These are phyloP conservation scores for Pisolithus tinctorius DNA, from an alignment of 768 basidiomycete genomes.

Conservation along the genomic window DNA sequence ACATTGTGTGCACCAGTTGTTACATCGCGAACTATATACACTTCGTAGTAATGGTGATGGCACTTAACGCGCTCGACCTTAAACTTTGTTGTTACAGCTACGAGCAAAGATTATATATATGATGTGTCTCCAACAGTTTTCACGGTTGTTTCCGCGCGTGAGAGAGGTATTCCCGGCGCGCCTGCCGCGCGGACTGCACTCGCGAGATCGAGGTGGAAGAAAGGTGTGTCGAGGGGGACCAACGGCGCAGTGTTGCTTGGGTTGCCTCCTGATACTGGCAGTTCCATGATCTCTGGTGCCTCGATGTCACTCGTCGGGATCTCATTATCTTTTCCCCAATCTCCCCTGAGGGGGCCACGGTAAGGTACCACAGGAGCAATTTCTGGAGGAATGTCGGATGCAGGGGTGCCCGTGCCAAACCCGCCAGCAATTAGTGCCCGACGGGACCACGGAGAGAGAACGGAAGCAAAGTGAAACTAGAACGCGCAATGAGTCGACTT, in stretches of 20 bases:
- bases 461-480: conserved; percentile 90
- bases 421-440: conserved; percentile 86
- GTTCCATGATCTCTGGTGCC: conserved; percentile 20
- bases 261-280: neutral
- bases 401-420: conserved; percentile 67
- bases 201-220: conserved; percentile 87
- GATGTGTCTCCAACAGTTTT: conserved; percentile 2
- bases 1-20: too few relatives aligned
- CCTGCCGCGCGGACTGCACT: conserved; percentile 70
- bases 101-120: neutral
- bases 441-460: conserved; percentile 91
- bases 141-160: conserved; percentile 3
- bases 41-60: too few relatives aligned
- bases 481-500: conserved; percentile 11
- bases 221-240: conserved; percentile 56
- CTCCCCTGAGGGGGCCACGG: conserved; percentile 34
- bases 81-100: too few relatives aligned
- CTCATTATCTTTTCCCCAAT: conserved; percentile 6
- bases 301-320: conserved; percentile 25
- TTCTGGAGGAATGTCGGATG: conserved; percentile 43
- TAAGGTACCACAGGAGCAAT: conserved; percentile 75
- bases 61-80: too few relatives aligned
- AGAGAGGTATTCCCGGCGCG: conserved; percentile 18
- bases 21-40: too few relatives aligned
- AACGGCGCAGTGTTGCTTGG: conserved; percentile 25